Evolutionary conservation across 2,329 filamentous ascomycete species (phyloP), one percentile per base, ranked within the genome.

Genomic region (Dactylellina haptotyla): DNA sequence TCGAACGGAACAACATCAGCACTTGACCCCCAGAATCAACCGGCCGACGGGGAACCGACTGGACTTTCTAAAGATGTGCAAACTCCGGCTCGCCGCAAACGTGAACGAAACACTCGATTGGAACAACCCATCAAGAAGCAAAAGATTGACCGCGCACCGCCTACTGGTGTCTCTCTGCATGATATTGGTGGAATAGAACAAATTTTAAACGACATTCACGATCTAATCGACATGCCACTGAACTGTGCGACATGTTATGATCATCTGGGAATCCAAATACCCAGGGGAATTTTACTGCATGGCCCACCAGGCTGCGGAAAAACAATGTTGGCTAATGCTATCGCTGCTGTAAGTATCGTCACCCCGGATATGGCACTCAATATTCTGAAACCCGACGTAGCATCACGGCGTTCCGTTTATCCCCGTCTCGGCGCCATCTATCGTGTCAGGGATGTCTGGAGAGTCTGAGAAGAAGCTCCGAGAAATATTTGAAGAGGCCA

Each of bases 241-340:
- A 85, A 88, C 16, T 85, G 84, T 28, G 88, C 90, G 0, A 84
- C 89, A 75, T 85, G 87, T 51, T 94, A 90, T 77, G 82, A 86
- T 34, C 83, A 85, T 16, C 87, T 87, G 32, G 87, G 88, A 25
- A 85, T 91, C 46, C 88, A 90, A 34, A 88, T 90, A 41, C 88
- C 89, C 34, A 87, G 89, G 50, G 90, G 91, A 39, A 88, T 96
- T 14, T 82, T 96, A 23, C 84, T 96, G 3, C 90, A 96, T 80
- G 92, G 92, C 0, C 92, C 92, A 0, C 91, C 92, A 1, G 92
- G 92, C 25, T 95, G 92, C 78, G 92, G 92, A 77, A 96, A 96
- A 81, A 96, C 92, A 0, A 89, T 91, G 83, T 88, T 96, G 69
- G 90, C 90, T 8, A 88, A 92, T 79, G 91, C 90, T 0, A 89